phyloP scores from a whole-genome alignment of 2,329 filamentous ascomycete species.

The Coniochaeta hoffmannii region DNA sequence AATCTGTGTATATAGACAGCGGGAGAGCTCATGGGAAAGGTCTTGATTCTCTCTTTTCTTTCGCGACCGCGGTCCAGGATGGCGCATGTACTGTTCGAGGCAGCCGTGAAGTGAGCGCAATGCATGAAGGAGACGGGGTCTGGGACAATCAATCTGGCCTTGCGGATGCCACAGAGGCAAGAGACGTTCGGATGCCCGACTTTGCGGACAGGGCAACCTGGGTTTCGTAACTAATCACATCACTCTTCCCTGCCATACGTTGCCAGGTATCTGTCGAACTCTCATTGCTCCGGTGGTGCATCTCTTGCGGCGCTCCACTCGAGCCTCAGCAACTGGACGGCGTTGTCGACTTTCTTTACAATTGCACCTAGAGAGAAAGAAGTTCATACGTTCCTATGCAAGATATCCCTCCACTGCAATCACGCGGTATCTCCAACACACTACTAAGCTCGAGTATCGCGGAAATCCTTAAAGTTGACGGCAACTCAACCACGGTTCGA shows the following conservation, averaged over 20 bases:
- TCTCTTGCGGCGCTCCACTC: too few species aligned
- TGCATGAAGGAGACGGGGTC: neutral
- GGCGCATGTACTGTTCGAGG: too few species aligned
- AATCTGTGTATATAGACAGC: neutral
- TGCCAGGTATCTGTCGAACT: neutral
- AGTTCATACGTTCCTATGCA: too few species aligned
- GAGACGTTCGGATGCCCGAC: neutral
- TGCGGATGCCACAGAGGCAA: neutral
- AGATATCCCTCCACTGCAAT: neutral
- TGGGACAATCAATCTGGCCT: neutral
- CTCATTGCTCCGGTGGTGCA: too few species aligned
- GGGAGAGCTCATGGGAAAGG: neutral
- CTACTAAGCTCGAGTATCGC: neutral
- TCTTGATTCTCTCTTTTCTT: neutral
- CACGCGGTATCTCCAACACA: neutral
- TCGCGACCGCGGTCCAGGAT: neutral
- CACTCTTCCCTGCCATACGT: neutral
- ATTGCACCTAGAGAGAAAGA: too few species aligned
- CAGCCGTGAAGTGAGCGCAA: neutral
- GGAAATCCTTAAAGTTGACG: neutral
- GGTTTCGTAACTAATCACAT: neutral
- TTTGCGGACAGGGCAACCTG: neutral
- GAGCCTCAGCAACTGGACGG: neutral
- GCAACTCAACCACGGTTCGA: neutral
- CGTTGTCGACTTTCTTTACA: neutral